These are phyloP conservation scores for Prunus yedoensis DNA, from an alignment of 331 rosid genomes.

Conservation along the genomic window DNA sequence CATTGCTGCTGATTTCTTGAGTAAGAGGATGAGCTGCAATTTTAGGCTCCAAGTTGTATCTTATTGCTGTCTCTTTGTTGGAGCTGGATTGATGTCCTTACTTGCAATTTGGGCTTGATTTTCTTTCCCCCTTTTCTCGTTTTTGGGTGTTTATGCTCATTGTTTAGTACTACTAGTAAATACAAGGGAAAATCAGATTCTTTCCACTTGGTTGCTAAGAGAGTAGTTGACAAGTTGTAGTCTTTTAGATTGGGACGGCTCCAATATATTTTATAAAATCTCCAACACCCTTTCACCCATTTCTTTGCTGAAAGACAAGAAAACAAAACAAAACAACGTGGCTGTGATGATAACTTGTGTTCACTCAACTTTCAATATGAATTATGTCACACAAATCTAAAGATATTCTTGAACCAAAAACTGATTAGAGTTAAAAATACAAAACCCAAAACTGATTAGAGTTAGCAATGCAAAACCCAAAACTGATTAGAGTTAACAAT, in stretches of 20 bases:
- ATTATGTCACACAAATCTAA: too few relatives aligned
- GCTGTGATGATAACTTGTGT: too few relatives aligned
- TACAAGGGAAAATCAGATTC: background rate
- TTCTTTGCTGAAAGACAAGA: too few relatives aligned
- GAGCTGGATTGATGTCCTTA: conserved; percentile 89
- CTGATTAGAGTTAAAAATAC: background rate
- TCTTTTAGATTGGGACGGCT: background rate
- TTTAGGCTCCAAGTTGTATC: conserved; percentile 78
- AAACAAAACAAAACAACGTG: too few relatives aligned
- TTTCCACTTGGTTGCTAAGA: background rate
- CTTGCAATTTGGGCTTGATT: conserved; percentile 89
- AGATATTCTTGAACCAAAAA: too few relatives aligned
- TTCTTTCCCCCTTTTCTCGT: background rate
- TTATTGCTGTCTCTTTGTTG: conserved; percentile 81
- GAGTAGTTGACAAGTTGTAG: background rate
- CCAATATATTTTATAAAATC: too few relatives aligned
- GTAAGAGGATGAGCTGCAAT: conserved; percentile 96
- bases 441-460: background rate
- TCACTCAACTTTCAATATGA: too few relatives aligned
- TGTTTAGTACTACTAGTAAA: too few relatives aligned
- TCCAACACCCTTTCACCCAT: too few relatives aligned
- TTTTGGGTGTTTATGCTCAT: background rate
- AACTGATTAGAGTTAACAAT: background rate
- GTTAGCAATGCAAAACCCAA: background rate
- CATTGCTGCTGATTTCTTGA: conserved; percentile 90